phyloP scores from a whole-genome alignment of 305 asterid species.

The Stenogyne calaminthoides region DNA sequence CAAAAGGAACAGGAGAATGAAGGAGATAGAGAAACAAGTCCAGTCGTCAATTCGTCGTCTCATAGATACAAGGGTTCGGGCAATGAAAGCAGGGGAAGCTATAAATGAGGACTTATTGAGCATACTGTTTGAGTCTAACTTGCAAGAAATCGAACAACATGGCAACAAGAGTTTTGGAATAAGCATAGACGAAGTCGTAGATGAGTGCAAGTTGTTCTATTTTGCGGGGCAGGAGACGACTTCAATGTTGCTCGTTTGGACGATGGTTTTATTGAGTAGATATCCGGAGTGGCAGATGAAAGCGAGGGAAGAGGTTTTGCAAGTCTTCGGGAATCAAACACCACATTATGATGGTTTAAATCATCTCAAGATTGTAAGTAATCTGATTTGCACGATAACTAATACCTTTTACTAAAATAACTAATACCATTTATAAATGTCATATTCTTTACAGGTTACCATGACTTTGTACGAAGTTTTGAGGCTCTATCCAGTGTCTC shows the following conservation, averaged over 20 bases:
- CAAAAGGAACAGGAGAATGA: slow-evolving; percentile 45
- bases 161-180: slow-evolving; percentile 27
- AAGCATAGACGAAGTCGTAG: slow-evolving; percentile 6
- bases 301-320: slow-evolving; percentile 48
- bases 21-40: slow-evolving; percentile 40
- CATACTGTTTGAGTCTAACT: slow-evolving; percentile 43
- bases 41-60: slow-evolving; percentile 33
- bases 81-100: slow-evolving; percentile 39
- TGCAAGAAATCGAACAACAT: slow-evolving; percentile 37
- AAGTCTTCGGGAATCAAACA: slow-evolving; percentile 32
- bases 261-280: slow-evolving; percentile 1
- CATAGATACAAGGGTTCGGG: slow-evolving; percentile 41
- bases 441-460: slow-evolving; percentile 6
- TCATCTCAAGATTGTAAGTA: slow-evolving; percentile 47
- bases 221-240: slow-evolving; percentile 13
- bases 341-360: slow-evolving; percentile 41
- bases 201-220: slow-evolving; percentile 25
- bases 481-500: background rate
- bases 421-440: too few relatives aligned
- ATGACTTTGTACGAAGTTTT: background rate
- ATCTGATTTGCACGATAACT: too few relatives aligned
- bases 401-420: too few relatives aligned
- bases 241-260: slow-evolving; percentile 12
- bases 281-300: slow-evolving; percentile 18
- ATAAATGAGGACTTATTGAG: slow-evolving; percentile 43